phyloP scores from a whole-genome alignment of 768 basidiomycete genomes.

The Pulveroboletus sp. region DNA sequence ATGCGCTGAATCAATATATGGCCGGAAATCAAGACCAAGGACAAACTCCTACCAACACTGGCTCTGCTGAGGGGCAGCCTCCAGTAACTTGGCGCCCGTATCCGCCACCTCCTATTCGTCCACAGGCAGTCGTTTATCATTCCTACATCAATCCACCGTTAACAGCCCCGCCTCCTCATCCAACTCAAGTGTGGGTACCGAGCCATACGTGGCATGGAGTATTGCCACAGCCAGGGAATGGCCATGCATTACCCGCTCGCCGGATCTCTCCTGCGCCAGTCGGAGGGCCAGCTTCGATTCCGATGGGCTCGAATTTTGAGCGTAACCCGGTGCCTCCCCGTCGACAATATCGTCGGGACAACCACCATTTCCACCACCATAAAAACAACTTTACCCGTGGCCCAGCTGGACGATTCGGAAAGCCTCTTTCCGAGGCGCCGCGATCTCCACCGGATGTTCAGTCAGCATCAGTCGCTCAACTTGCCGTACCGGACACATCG shows the following conservation, averaged over 20 bases:
- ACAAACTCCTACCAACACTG: constrained; percentile 15
- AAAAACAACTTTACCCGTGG: constrained; percentile 24
- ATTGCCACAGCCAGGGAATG: constrained; percentile 15
- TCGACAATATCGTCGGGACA: constrained; percentile 31
- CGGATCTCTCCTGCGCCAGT: constrained; percentile 12
- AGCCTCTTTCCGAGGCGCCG: constrained; percentile 11
- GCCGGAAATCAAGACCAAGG: constrained; percentile 37
- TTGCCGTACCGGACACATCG: constrained; percentile 7
- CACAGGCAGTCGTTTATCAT: constrained; percentile 31
- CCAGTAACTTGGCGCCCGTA: constrained; percentile 34
- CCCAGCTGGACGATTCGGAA: constrained; percentile 19
- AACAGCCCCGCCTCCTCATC: constrained; percentile 15
- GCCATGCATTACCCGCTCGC: constrained; percentile 14
- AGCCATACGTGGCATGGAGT: constrained; percentile 23
- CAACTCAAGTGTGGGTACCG: constrained; percentile 25
- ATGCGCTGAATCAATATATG: constrained; percentile 71
- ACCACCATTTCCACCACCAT: constrained; percentile 26
- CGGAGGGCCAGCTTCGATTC: constrained; percentile 13
- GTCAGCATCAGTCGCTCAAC: constrained; percentile 6
- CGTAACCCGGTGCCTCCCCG: constrained; percentile 26
- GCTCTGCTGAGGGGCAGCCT: constrained; percentile 28
- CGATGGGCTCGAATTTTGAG: constrained; percentile 18
- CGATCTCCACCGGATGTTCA: constrained; percentile 21
- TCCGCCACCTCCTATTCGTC: constrained; percentile 30
- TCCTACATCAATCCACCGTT: constrained; percentile 27